Evolutionary conservation across 768 basidiomycete species (phyloP).

Genomic region (Boletus rubropictus): DNA sequence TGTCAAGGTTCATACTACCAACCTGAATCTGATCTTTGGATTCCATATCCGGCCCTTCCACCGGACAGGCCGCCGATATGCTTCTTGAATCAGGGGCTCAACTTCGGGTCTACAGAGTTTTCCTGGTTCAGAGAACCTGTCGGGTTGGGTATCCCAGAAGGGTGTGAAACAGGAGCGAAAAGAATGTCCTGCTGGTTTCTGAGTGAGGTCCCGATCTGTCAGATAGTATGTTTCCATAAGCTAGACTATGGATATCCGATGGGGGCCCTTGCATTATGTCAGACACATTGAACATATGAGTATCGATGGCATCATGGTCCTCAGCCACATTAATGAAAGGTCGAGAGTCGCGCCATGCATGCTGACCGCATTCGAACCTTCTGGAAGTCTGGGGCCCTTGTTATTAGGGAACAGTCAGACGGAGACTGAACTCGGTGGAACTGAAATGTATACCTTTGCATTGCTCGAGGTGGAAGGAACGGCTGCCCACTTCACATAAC

Average conservation of each 20-base stretch:
- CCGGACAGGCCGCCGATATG: conserved; percentile 3
- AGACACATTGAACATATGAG: conserved; percentile 9
- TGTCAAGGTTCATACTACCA: conserved; percentile 1
- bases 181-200: conserved; percentile 1
- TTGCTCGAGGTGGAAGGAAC: neutral
- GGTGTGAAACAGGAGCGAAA: conserved; percentile 2
- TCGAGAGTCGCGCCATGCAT: neutral
- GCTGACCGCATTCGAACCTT: neutral
- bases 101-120: neutral
- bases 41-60: conserved; percentile 1
- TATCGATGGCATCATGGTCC: neutral
- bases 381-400: neutral
- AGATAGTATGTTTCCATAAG: conserved; percentile 3
- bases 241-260: neutral
- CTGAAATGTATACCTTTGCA: conserved; percentile 8
- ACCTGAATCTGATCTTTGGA: conserved; percentile 16
- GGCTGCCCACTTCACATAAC: neutral
- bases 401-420: conserved; percentile 5
- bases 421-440: neutral
- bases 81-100: conserved; percentile 1
- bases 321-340: neutral
- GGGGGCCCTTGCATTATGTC: conserved; percentile 1
- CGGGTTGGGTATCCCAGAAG: neutral
- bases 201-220: neutral
- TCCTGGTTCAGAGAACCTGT: conserved; percentile 2